Percentiles rank a stretch among this genome's conserved stretches.
phyloP scores from a whole-genome alignment of 1,284 basidiomycete genomes.

The Sporisorium exsertum region DNA sequence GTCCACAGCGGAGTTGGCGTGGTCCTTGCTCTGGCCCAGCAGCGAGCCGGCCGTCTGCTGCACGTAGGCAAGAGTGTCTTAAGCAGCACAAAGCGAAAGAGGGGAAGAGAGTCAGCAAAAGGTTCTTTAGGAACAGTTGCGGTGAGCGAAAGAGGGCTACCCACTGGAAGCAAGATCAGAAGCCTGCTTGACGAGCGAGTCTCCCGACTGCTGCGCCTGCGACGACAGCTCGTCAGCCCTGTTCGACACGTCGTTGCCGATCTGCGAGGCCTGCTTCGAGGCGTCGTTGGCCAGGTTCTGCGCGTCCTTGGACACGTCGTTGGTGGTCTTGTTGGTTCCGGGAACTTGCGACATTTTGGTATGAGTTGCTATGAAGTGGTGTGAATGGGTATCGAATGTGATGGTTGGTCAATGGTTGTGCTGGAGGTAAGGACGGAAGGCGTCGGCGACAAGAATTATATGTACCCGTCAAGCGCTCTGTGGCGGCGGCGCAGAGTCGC shows the following conservation, averaged over 20 bases:
- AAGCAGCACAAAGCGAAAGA: neutral
- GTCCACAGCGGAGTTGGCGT: conserved; percentile 42
- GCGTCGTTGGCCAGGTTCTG: conserved; percentile 48
- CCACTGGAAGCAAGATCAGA: conserved; percentile 50
- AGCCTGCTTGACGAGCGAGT: conserved; percentile 48
- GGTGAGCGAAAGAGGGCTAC: neutral
- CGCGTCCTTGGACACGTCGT: conserved; percentile 48
- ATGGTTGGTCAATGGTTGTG: neutral
- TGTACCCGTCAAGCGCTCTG: neutral
- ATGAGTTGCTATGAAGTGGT: neutral
- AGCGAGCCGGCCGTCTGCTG: conserved; percentile 51
- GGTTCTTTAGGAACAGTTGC: neutral
- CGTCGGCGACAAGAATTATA: neutral
- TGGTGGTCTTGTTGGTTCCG: conserved; percentile 51
- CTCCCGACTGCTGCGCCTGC: conserved; percentile 42
- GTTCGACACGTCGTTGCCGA: conserved; percentile 44
- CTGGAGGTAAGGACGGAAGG: neutral
- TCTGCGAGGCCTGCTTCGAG: conserved; percentile 40
- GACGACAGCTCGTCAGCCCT: conserved; percentile 34
- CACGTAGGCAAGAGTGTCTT: conserved; percentile 52
- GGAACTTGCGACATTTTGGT: conserved; percentile 47
- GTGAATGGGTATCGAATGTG: neutral
- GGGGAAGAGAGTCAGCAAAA: conserved; percentile 4
- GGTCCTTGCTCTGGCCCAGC: conserved; percentile 45
- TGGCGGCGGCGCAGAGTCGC: conserved; percentile 1